Base-by-base conservation (phyloP, 2,329 filamentous ascomycete genomes). In the Fusarium pseudograminearum region DNA sequence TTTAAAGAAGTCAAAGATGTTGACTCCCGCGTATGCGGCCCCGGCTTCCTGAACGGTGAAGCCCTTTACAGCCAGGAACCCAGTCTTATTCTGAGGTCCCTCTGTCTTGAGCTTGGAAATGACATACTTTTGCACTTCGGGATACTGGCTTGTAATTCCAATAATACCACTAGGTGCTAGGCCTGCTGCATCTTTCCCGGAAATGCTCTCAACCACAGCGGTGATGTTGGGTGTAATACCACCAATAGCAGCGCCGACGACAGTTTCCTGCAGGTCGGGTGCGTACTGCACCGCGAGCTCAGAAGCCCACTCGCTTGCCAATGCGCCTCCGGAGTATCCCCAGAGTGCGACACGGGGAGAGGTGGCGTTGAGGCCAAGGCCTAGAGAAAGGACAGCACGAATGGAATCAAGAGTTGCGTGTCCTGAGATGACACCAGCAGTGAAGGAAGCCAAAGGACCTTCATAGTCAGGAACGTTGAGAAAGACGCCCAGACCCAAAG, bases 281-380 rank as follows among this genome's bases (percentile, higher is more conserved):
- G 86, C 86, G 63, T 89, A 89, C 7, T 77, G 76, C 1, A 79
- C 77, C 44, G 85, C 84, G 24, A 88, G 73, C 51, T 88, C 85
- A 18, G 83, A 82, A 0, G 86, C 86, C 79, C 82, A 86, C 31
- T 84, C 84, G 4, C 78, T 83, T 0, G 85, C 85, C 20, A 88
- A 65, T 3, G 82, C 81, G 6, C 86, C 86, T 4, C 87, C 87
- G 1, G 83, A 86, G 70, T 88, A 89, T 1, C 87, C 87, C 84
- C 85, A 88, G 11, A 87, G 76, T 0, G 82, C 81, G 33, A 81
- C 76, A 5, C 72, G 76, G 0, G 80, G 74, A 2, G 26, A 22
- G 0, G 44, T 46, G 0, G 42, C 44, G 44, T 70, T 53, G 5
- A 78, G 70, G 1, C 71, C 84, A 9, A 83, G 61, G 1, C 74